Evolutionary conservation across 2,329 filamentous ascomycete genomes (phyloP).

Genomic region (Reticulascus tulasneorum): DNA sequence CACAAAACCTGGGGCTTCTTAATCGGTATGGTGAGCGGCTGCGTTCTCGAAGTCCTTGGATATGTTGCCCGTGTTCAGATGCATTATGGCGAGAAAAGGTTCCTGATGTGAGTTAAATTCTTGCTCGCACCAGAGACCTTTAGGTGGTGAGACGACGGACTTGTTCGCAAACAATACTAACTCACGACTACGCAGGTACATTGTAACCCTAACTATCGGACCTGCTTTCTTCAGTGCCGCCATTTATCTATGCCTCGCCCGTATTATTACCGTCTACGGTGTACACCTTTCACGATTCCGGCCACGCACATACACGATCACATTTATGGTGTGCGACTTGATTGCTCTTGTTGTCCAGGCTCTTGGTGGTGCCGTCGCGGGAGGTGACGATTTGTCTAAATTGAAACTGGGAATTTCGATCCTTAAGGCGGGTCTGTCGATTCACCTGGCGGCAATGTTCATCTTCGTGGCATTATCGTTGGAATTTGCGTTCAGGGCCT

Average conservation of each 20-base stretch:
- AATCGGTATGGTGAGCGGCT: constrained; percentile 15
- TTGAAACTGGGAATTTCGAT: not conserved
- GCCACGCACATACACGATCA: constrained; percentile 41
- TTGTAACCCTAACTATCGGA: constrained; percentile 11
- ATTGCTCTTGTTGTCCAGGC: constrained; percentile 55
- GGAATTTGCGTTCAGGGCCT: not conserved
- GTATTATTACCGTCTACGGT: constrained; percentile 9
- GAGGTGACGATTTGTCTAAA: not conserved
- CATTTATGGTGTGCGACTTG: constrained; percentile 56
- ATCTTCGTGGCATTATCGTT: not conserved
- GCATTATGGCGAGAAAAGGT: not conserved
- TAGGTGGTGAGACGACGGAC: too few species aligned
- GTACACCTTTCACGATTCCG: constrained; percentile 1
- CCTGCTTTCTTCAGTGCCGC: constrained; percentile 13
- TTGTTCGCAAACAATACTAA: too few species aligned
- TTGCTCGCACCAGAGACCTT: too few species aligned
- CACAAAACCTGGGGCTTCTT: constrained; percentile 18
- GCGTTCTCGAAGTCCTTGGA: constrained; percentile 15
- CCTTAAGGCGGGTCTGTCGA: not conserved
- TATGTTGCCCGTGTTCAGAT: constrained; percentile 15
- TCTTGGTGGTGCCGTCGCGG: constrained; percentile 44
- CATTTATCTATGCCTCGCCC: constrained; percentile 13
- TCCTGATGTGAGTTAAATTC: too few species aligned
- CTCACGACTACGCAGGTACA: too few species aligned
- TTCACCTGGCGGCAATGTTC: not conserved